These are phyloP conservation scores for Thalassiosira sp. DNA, from an alignment of 352 stramenopile genomes.

Conservation along the genomic window DNA sequence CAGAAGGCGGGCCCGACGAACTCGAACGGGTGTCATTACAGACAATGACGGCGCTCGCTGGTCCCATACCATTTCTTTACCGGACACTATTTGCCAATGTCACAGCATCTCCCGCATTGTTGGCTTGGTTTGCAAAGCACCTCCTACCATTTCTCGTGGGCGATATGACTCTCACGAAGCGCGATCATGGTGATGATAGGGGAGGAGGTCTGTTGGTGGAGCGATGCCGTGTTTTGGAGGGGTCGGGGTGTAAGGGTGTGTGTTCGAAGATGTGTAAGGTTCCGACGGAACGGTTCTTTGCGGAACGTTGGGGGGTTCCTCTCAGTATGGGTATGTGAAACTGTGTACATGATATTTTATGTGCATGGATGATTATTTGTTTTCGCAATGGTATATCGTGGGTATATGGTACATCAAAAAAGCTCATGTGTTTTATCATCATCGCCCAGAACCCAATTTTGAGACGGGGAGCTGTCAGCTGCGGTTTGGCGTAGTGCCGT, in stretches of 20 bases:
- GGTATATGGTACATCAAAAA: no score
- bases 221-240: conserved; percentile 20
- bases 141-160: background rate
- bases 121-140: conserved; percentile 14
- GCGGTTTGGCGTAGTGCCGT: conserved; percentile 41
- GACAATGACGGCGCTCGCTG: conserved; percentile 18
- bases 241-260: background rate
- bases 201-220: conserved; percentile 14
- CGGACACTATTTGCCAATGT: background rate
- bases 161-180: background rate
- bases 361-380: no score
- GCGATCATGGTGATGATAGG: conserved; percentile 1
- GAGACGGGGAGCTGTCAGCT: conserved; percentile 61
- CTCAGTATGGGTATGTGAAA: conserved; percentile 68
- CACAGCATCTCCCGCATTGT: background rate
- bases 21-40: conserved; percentile 10
- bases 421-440: no score
- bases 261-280: conserved; percentile 30
- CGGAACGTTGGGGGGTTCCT: conserved; percentile 67
- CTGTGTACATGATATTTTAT: no score
- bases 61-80: conserved; percentile 9
- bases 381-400: no score
- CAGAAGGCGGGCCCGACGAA: conserved; percentile 8
- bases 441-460: conserved; percentile 72
- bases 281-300: conserved; percentile 62